Conservation (phyloP, 2,329 filamentous ascomycete species). For the Fusarium azukiicola region DNA sequence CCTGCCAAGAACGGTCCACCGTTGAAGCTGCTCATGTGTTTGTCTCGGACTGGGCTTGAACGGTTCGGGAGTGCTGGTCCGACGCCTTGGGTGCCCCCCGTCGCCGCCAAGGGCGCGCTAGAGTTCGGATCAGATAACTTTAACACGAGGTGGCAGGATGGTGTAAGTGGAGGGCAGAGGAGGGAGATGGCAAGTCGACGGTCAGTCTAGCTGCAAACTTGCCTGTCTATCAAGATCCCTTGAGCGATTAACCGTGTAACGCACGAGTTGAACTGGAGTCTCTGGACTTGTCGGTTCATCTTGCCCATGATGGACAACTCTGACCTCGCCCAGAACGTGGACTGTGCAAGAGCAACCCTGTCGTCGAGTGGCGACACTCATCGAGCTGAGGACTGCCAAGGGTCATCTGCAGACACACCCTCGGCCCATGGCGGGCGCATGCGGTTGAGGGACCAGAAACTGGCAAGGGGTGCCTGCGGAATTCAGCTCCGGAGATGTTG, state of each 20-base stretch:
- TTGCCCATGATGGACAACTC: not conserved
- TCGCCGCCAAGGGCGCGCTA: conserved; percentile 26
- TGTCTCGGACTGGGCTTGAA: not conserved
- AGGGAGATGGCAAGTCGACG: conserved; percentile 9
- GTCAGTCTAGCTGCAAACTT: not conserved
- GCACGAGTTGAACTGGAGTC: not conserved
- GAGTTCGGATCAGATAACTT: conserved; percentile 39
- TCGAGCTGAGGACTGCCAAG: not conserved
- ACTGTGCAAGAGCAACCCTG: not conserved
- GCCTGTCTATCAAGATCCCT: not conserved
- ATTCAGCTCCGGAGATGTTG: conserved; percentile 15
- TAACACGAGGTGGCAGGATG: conserved; percentile 20
- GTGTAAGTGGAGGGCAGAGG: conserved; percentile 10
- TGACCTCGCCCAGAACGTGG: not conserved
- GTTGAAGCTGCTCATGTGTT: conserved; percentile 9
- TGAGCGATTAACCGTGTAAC: not conserved
- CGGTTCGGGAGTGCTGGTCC: conserved; percentile 5
- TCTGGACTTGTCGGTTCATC: not conserved
- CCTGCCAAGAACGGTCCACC: conserved; percentile 12
- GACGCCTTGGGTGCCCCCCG: not conserved
- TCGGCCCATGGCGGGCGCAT: conserved; percentile 14
- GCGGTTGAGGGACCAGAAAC: not conserved
- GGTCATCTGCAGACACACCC: conserved; percentile 5
- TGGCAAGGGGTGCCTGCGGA: conserved; percentile 6
- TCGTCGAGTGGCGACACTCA: conserved; percentile 5